Evolutionary conservation across 1,284 basidiomycete species (phyloP), one percentile per base, ranked within the genome.

Genomic region (Apiotrichum domesticum): DNA sequence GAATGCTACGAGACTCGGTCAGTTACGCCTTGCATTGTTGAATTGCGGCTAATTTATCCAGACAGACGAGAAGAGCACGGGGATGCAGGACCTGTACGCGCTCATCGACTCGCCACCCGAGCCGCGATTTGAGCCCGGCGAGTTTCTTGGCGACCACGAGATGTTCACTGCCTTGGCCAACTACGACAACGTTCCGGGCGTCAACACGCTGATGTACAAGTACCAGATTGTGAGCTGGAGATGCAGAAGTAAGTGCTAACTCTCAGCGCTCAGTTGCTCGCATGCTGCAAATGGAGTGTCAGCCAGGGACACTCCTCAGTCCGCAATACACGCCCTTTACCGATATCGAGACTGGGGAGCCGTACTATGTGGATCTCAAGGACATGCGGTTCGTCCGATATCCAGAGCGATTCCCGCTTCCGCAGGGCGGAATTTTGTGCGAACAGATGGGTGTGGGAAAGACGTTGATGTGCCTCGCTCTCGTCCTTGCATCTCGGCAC

Each of bases 401-500:
- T 50, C 68, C 72, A 0, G 63, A 58, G 1, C 63, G 67, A 51
- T 72, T 69, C 54, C 65, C 71, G 13, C 59, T 74, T 6, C 67
- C 71, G 3, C 56, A 63, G 37, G 74, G 74, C 4, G 74, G 74
- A 2, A 72, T 76, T 11, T 55, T 76, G 62, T 74, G 76, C 55
- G 77, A 79, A 48, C 77, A 78, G 42, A 79, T 79, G 78, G 78
- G 78, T 13, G 60, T 62, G 0, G 78, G 78, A 41, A 79, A 79
- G 62, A 77, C 76, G 0, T 59, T 76, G 35, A 78, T 78, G 56
- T 71, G 67, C 35, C 66, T 79, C 15, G 65, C 76, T 0, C 67
- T 78, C 14, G 68, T 79, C 41, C 55, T 74, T 7, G 62, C 73
- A 3, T 75, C 73, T 0, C 58, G 66, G 10, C 66, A 72, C 51